Base-by-base conservation (phyloP, 345 rosid genomes). In the Hibiscus syriacus region DNA sequence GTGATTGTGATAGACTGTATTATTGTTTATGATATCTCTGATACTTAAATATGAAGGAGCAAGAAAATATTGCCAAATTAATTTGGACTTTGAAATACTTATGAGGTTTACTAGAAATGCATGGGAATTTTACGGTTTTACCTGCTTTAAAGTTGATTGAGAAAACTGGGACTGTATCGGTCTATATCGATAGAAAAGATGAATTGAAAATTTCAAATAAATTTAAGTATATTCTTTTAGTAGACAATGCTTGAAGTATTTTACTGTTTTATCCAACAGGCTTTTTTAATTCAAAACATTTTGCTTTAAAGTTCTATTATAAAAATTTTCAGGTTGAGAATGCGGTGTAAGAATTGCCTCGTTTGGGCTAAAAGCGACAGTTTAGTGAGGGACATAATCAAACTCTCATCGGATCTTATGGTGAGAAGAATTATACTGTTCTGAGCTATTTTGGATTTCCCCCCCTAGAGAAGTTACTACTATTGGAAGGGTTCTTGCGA, bases 301-400 rank as follows among this genome's bases (percentile, higher is more conserved):
- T 46, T 26, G 59, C 22, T 17, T 60, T 67, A n/a, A 38, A 30
- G 34, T 30, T 49, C 48, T 30, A 55, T 27, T 32, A 45, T 60
- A 23, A 54, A 63, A 45, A 1, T 57, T 84, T 75, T 76, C 88
- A 94, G 99, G 83, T 91, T 49, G 77, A 74, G 73, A 81, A 66
- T 63, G 22, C 66, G 50, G 65, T 91, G 99, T 76, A 78, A 73
- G 73, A 91, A 84, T 45, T 94, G 99, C 76, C 57, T 94, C 26
- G 69, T 91, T 68, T 91, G 98, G 99, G 93, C 95, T 12, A 94
- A 94, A 84, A 89, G 95, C 6, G 99, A 94, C 72, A 82, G 38
- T 74, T 79, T 94, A 54, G 87, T 82, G 1, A 89, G 89, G 75
- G 99, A 86, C 57, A 57, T 94, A 27, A 84, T 94, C 70, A 88